Percentiles rank a stretch among this genome's conserved stretches.
These are phyloP conservation scores for Cystobasidium ongulense DNA, from an alignment of 768 basidiomycete species.

Conservation along the genomic window DNA sequence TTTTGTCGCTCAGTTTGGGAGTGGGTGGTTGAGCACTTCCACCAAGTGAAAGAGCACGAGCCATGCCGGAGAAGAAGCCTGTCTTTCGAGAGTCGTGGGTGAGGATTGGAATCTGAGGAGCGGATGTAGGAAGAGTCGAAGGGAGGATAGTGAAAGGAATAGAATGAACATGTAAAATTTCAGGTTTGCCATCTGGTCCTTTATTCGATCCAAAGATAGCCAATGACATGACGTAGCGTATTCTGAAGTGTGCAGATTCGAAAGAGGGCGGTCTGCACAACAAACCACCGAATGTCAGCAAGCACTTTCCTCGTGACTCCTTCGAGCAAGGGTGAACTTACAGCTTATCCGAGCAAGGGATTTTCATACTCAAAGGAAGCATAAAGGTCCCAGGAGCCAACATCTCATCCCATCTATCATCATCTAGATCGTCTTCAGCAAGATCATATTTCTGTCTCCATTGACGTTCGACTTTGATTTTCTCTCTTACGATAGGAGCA, in stretches of 20 bases:
- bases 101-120: conserved; percentile 40
- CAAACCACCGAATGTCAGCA: background rate
- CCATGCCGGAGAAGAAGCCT: conserved; percentile 39
- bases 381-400: conserved; percentile 41
- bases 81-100: conserved; percentile 39
- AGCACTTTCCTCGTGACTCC: background rate
- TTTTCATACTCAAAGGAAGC: conserved; percentile 42
- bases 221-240: conserved; percentile 42
- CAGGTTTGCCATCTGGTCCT: conserved; percentile 35
- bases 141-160: conserved; percentile 42
- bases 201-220: conserved; percentile 37
- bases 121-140: conserved; percentile 38
- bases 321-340: conserved; percentile 28
- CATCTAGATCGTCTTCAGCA: conserved; percentile 31
- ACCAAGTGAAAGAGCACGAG: conserved; percentile 37
- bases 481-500: conserved; percentile 22
- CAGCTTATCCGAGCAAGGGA: conserved; percentile 41
- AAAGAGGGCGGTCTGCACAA: conserved; percentile 40
- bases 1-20: conserved; percentile 32
- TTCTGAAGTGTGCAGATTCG: conserved; percentile 40
- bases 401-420: conserved; percentile 29
- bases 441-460: conserved; percentile 18
- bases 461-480: conserved; percentile 18
- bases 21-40: background rate
- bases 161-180: conserved; percentile 40